Conservation (phyloP, 1,139 yeast species). For the Magnusiomyces tetraspermus region DNA sequence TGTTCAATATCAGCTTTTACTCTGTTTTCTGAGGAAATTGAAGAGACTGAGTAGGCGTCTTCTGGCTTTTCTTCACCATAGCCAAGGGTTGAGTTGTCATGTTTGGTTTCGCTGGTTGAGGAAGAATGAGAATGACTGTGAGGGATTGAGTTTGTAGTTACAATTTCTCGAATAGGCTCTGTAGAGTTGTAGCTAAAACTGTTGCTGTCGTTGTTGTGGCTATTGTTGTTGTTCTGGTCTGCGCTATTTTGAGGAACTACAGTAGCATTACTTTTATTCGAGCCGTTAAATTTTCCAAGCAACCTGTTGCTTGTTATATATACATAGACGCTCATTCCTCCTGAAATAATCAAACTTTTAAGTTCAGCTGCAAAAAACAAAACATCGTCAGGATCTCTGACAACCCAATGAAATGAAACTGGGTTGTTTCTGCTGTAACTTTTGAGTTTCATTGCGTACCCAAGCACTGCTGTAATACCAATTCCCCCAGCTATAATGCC, state of each 20-base stretch:
- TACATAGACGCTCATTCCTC: constrained; percentile 28
- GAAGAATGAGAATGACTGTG: not conserved
- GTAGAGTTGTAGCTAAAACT: no score
- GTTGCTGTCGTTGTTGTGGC: no score
- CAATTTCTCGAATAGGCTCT: not conserved
- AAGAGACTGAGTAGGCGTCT: not conserved
- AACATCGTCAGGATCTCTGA: constrained; percentile 36
- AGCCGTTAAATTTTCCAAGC: not conserved
- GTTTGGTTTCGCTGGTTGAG: constrained; percentile 7
- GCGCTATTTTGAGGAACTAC: not conserved
- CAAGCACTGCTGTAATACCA: constrained; percentile 48
- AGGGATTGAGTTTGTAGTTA: no score
- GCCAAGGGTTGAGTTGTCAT: not conserved
- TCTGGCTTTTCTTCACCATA: not conserved
- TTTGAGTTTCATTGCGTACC: constrained; percentile 22
- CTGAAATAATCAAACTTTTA: constrained; percentile 39
- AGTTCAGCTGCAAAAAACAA: constrained; percentile 37
- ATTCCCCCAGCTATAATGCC: constrained; percentile 55
- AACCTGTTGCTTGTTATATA: constrained; percentile 31
- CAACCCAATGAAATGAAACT: constrained; percentile 44
- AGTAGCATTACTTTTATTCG: not conserved
- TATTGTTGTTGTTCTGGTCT: not conserved
- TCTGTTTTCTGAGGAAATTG: not conserved
- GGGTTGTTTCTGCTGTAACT: constrained; percentile 23
- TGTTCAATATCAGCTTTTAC: constrained; percentile 3